phyloP scores from a whole-genome alignment of 331 rosid species.

The Spiraea crenata region DNA sequence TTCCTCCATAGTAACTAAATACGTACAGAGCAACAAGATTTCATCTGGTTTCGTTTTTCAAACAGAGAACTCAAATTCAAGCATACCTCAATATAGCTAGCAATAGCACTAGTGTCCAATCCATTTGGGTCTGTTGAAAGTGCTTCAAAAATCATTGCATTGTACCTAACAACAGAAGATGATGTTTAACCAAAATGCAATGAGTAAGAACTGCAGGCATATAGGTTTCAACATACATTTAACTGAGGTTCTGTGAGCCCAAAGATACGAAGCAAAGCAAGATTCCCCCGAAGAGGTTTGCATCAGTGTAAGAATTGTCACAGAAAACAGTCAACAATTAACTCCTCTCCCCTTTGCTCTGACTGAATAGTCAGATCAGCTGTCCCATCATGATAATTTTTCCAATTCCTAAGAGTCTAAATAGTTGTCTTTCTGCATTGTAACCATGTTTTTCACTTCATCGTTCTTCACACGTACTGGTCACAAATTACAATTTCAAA shows the following conservation, averaged over 20 bases:
- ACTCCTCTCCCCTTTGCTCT: neutral
- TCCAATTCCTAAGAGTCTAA: constrained; percentile 3
- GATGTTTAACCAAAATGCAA: constrained; percentile 16
- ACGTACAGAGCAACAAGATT: neutral
- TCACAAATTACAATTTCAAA: neutral
- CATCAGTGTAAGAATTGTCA: neutral
- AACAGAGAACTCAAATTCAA: neutral
- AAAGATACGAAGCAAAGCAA: constrained; percentile 4
- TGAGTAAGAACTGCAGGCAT: neutral
- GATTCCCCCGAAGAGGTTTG: neutral
- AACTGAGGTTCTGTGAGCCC: too few relatives aligned
- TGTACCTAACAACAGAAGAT: constrained; percentile 32
- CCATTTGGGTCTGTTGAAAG: constrained; percentile 47
- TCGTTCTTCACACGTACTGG: constrained; percentile 6
- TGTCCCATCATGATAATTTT: neutral
- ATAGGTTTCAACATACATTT: neutral
- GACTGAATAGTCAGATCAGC: neutral
- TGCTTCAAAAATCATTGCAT: constrained; percentile 53
- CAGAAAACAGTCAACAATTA: constrained; percentile 3
- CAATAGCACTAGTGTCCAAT: constrained; percentile 44
- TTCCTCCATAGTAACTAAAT: neutral
- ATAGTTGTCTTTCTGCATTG: constrained; percentile 2
- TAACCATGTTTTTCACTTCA: constrained; percentile 1
- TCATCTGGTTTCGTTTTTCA: neutral
- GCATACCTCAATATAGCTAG: constrained; percentile 49